Evolutionary conservation across 768 basidiomycete genomes (phyloP).

Genomic region (Phlegmacium glaucopus): DNA sequence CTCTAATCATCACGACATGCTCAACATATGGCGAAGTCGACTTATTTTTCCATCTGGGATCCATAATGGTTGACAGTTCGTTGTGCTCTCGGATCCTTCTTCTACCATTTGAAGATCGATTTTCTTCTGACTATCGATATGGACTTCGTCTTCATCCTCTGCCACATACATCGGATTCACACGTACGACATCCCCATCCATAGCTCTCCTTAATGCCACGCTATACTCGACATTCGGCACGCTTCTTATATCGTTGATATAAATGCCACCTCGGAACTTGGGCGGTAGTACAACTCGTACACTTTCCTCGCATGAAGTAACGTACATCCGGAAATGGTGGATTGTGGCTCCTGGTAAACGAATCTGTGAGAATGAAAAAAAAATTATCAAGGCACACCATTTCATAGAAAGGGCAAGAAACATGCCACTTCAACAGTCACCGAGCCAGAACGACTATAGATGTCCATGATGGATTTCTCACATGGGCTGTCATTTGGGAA

Average conservation of each 20-base stretch:
- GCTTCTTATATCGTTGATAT: constrained; percentile 1
- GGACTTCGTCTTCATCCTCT: constrained; percentile 10
- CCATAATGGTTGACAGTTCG: constrained; percentile 1
- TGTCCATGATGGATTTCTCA: constrained; percentile 5
- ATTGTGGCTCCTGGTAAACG: constrained; percentile 6
- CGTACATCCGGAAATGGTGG: constrained; percentile 10
- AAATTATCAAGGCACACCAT: background rate
- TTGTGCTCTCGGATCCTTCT: background rate
- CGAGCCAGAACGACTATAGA: constrained; percentile 6
- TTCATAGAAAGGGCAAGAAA: background rate
- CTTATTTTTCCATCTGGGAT: constrained; percentile 4
- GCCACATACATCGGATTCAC: constrained; percentile 3
- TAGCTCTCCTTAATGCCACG: constrained; percentile 6
- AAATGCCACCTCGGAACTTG: constrained; percentile 11
- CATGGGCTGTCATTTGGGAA: background rate
- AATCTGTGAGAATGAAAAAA: background rate
- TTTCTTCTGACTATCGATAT: constrained; percentile 2
- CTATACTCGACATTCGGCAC: constrained; percentile 2
- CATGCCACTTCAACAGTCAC: constrained; percentile 9
- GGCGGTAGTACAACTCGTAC: constrained; percentile 10
- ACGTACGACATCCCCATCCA: constrained; percentile 6
- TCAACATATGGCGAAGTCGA: background rate
- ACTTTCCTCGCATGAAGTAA: constrained; percentile 5
- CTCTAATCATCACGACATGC: background rate
- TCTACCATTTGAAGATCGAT: constrained; percentile 3